Evolutionary conservation across 441 rosid genomes (phyloP).

Genomic region (Aleurites moluccanus): DNA sequence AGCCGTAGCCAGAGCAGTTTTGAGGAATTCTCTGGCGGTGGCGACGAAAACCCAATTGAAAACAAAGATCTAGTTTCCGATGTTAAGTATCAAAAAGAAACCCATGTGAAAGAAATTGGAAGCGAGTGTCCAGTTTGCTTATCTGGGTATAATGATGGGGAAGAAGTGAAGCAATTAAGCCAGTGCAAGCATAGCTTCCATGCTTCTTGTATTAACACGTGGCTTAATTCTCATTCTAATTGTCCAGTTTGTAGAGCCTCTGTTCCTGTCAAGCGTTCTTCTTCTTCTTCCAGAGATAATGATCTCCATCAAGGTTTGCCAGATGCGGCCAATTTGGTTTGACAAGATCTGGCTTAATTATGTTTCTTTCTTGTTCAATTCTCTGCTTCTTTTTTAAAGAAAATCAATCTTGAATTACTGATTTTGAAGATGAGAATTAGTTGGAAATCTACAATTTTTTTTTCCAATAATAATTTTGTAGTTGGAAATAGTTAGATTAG

Average conservation of each 20-base stretch:
- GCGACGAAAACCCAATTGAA: neutral
- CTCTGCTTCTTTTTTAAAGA: no score
- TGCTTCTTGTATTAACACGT: constrained; percentile 54
- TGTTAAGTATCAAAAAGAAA: constrained; percentile 40
- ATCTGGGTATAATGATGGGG: constrained; percentile 54
- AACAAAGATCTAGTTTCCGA: constrained; percentile 31
- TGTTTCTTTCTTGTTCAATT: no score
- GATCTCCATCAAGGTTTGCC: constrained; percentile 79
- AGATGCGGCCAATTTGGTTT: constrained; percentile 69
- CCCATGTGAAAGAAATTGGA: constrained; percentile 51
- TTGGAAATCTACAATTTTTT: no score
- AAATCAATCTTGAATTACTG: no score
- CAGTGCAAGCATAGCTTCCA: constrained; percentile 79
- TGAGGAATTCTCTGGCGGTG: neutral
- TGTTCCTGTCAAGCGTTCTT: constrained; percentile 36
- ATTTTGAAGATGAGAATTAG: no score
- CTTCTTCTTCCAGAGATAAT: constrained; percentile 30
- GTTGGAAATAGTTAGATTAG: no score
- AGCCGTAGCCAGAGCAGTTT: neutral
- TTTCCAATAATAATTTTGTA: no score
- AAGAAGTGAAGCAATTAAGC: constrained; percentile 54
- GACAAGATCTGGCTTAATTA: constrained; percentile 13
- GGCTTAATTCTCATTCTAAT: constrained; percentile 58
- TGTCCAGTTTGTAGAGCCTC: constrained; percentile 81
- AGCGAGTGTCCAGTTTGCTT: constrained; percentile 78